Percentiles rank a stretch among this genome's conserved stretches.
These are phyloP conservation scores for Dysphania ambrosioides DNA, from an alignment of 148 eudicot species.

Conservation along the genomic window DNA sequence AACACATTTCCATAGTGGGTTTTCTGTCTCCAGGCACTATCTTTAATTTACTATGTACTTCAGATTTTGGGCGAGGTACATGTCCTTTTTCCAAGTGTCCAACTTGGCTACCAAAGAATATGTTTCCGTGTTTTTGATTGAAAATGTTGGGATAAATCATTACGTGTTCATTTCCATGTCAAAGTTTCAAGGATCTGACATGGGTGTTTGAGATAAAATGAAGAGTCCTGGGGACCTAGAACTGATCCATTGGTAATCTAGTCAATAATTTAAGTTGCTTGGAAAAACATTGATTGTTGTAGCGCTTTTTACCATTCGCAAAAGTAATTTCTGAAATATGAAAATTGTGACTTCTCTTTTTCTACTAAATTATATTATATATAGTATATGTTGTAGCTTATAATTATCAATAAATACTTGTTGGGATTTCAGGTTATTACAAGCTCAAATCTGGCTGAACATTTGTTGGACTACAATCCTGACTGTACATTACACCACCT, in stretches of 20 bases:
- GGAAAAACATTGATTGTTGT: neutral
- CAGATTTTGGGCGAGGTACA: neutral
- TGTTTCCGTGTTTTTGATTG: neutral
- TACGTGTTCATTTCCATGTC: neutral
- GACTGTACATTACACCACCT: conserved; percentile 12
- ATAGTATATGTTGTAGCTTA: neutral
- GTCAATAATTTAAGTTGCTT: neutral
- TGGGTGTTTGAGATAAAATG: neutral
- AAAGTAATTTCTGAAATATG: neutral
- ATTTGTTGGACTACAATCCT: neutral
- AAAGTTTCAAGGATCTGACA: neutral
- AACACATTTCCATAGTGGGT: neutral
- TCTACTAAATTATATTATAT: neutral
- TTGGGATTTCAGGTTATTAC: conserved; percentile 4
- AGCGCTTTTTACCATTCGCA: neutral
- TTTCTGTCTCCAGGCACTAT: neutral
- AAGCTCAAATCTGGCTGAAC: neutral
- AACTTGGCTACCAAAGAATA: neutral
- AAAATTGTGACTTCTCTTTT: neutral
- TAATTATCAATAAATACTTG: neutral
- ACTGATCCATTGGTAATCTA: neutral
- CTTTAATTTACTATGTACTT: neutral
- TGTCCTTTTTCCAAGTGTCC: neutral
- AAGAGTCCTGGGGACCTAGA: neutral
- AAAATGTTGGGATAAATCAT: neutral